These are phyloP conservation scores for Neonectria neomacrospora DNA, from an alignment of 2,329 filamentous ascomycete species.

Conservation along the genomic window DNA sequence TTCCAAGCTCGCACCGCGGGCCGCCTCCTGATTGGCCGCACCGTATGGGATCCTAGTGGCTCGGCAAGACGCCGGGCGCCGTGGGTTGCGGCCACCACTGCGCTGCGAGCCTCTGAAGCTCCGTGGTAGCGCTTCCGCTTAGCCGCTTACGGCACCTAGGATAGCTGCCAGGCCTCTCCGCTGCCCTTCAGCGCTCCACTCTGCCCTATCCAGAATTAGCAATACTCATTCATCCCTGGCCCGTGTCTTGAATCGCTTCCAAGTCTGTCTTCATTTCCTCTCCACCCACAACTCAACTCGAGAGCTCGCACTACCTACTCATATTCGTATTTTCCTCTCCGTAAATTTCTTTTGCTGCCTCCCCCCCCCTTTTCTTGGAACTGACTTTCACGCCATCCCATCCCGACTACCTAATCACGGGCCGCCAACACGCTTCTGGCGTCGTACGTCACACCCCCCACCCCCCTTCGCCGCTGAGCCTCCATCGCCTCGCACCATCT, in stretches of 20 bases:
- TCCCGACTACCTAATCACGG: neutral
- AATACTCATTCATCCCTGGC: neutral
- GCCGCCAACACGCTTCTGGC: neutral
- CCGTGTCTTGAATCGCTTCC: neutral
- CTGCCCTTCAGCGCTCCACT: too few species aligned
- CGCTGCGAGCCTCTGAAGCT: neutral
- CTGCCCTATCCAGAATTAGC: slow-evolving; percentile 29
- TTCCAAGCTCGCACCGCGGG: neutral
- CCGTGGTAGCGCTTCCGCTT: too few species aligned
- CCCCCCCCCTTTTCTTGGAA: neutral
- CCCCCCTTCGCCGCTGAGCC: neutral
- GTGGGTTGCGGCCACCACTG: neutral
- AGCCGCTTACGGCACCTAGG: too few species aligned
- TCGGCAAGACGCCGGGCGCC: neutral
- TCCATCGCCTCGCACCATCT: neutral
- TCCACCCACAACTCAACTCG: too few species aligned
- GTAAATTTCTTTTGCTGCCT: neutral
- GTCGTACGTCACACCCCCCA: neutral
- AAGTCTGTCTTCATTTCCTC: too few species aligned
- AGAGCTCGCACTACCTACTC: too few species aligned
- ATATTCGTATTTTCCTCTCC: neutral
- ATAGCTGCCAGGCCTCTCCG: too few species aligned
- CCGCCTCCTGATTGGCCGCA: neutral
- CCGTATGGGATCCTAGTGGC: slow-evolving; percentile 1
- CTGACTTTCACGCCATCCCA: neutral